A percentile compares a stretch with the other conserved stretches of the same genome.
Conservation (phyloP, 345 rosid species). For the Bruguiera gymnorhiza region DNA sequence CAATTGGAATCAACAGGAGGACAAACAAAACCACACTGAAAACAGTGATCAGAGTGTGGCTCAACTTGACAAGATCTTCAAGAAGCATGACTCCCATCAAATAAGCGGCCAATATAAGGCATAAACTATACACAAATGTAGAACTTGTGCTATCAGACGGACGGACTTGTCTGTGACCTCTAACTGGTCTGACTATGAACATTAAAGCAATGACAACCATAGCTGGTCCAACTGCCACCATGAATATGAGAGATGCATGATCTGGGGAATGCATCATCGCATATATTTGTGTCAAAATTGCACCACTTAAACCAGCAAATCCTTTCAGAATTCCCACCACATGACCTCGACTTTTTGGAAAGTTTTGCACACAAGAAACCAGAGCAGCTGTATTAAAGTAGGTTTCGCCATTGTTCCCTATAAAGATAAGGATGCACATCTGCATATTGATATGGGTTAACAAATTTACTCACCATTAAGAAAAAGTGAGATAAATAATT, state of each 20-base stretch:
- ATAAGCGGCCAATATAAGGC: conserved; percentile 80
- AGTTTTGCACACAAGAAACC: conserved; percentile 95
- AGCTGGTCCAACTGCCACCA: conserved; percentile 94
- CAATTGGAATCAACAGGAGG: conserved; percentile 65
- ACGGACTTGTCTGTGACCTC: conserved; percentile 84
- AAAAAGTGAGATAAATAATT: conserved; percentile 3
- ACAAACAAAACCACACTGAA: conserved; percentile 60
- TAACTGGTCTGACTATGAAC: conserved; percentile 89
- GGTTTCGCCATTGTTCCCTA: conserved; percentile 94
- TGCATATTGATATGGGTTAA: conserved; percentile 30
- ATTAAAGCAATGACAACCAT: conserved; percentile 67
- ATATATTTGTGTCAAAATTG: conserved; percentile 85
- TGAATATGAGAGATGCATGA: conserved; percentile 79
- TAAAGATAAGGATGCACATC: conserved; percentile 93
- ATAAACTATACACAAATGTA: conserved; percentile 64
- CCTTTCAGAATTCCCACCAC: conserved; percentile 98
- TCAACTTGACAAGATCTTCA: conserved; percentile 67
- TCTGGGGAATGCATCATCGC: conserved; percentile 70
- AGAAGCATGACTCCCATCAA: conserved; percentile 89
- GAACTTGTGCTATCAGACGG: conserved; percentile 64
- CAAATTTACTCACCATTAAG: conserved; percentile 1
- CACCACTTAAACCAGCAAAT: conserved; percentile 96
- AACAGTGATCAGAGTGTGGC: conserved; percentile 36
- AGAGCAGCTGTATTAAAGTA: conserved; percentile 91
- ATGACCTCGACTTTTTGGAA: conserved; percentile 95